Evolutionary conservation across 768 basidiomycete species (phyloP), one percentile per base, ranked within the genome.

Genomic region (Auriscalpium microsporum): DNA sequence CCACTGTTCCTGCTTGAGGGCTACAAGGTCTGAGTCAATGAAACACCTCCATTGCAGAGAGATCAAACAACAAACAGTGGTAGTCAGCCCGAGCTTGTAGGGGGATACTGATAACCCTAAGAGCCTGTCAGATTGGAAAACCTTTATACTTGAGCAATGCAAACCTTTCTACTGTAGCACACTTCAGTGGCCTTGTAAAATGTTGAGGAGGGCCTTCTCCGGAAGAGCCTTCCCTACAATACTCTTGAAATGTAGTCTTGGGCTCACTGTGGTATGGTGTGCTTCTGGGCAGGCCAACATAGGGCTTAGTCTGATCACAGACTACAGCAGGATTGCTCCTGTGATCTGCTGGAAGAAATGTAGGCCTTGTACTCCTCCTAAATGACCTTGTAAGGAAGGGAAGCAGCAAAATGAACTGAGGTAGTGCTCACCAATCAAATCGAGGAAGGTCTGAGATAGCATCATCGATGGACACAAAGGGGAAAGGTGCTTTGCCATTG

Each of bases 371-470:
- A 33, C 64, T 55, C 44, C 52, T 54, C 66, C 61, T 64, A 42
- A 17, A 55, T 10, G 9, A 45, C 11, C 40, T n/a, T 17, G 10
- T 17, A 38, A 34, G 40, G 37, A 34, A 53, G 45, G 34, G 36
- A 33, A 35, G 56, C 53, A 11, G 28, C 7, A 28, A 4, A 4
- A 28, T 28, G 28, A 28, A 28, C 21, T 28, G 4, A 28, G 28
- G 28, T 28, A 4, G 7, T 28, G 28, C 72, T 9, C 64, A 88
- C 90, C 87, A 91, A 55, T 92, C 84, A 65, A 85, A 92, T 4
- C 67, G 75, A 3, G 79, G 82, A 9, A 92, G 71, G 64, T 92
- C 90, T 3, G 76, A 71, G 49, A 91, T 88, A 1, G 89, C 87
- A 64, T 90, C 87, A 19, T 79, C 76, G 44, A 90, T 77, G 0